Conservation (phyloP, 2,329 filamentous ascomycete genomes). For the Berkeleyomyces rouxiae region DNA sequence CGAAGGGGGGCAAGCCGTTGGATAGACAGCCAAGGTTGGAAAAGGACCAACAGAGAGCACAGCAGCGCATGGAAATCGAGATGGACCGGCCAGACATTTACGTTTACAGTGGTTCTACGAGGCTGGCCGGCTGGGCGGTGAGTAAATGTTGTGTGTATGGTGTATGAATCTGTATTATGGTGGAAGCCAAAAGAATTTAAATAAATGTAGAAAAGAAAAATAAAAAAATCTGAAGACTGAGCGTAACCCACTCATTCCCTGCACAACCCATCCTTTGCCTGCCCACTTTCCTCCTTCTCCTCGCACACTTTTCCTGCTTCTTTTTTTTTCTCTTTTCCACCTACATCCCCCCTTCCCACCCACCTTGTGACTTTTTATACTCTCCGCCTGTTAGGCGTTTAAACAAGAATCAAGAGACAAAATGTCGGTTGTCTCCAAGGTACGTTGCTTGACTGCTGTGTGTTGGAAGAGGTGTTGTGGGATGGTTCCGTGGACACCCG, state of each 20-base stretch:
- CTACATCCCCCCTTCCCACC: constrained; percentile 11
- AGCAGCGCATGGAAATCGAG: too few relatives aligned
- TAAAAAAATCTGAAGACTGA: not conserved
- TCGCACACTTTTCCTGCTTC: constrained; percentile 8
- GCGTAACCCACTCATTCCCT: constrained; percentile 11
- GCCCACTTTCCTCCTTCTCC: not conserved
- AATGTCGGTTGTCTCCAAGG: constrained; percentile 47
- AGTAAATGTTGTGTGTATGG: too few relatives aligned
- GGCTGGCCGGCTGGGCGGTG: too few relatives aligned
- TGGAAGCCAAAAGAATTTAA: not conserved
- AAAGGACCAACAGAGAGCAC: too few relatives aligned
- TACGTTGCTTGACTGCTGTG: constrained; percentile 21
- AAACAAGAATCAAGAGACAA: constrained; percentile 29
- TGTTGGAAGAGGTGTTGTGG: not conserved
- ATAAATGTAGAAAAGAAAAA: constrained; percentile 4
- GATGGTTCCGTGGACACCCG: not conserved
- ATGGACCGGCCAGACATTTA: too few relatives aligned
- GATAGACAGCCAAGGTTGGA: too few relatives aligned
- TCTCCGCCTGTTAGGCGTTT: constrained; percentile 14
- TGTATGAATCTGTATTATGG: too few relatives aligned
- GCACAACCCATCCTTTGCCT: constrained; percentile 11
- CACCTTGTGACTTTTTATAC: constrained; percentile 15
- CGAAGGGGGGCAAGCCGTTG: too few relatives aligned
- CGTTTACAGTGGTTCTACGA: too few relatives aligned
- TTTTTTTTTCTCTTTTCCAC: constrained; percentile 12